A percentile compares a stretch with the other conserved stretches of the same genome.
Conservation (phyloP, 2,329 filamentous ascomycete genomes). For the Fusarium equiseti region DNA sequence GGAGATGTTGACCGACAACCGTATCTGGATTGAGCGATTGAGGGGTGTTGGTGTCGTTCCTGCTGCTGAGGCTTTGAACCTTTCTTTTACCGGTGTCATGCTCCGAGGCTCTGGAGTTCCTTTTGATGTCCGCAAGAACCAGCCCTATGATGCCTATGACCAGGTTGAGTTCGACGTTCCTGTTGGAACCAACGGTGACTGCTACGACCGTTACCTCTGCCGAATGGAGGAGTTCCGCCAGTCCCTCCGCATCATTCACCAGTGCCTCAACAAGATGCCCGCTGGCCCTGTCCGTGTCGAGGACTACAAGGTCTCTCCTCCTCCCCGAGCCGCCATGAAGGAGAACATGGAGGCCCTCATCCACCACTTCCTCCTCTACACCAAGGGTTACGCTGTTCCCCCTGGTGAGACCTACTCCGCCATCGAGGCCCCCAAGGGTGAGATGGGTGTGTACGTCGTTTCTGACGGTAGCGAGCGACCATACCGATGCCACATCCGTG, state of each 20-base stretch:
- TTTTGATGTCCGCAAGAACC: conserved; percentile 95
- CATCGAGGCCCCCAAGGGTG: conserved; percentile 99
- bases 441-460: conserved; percentile 98
- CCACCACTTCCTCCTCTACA: conserved; percentile 98
- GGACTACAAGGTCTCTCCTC: conserved; percentile 98
- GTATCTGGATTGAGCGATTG: conserved; percentile 97
- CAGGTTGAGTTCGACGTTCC: conserved; percentile 98
- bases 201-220: conserved; percentile 98
- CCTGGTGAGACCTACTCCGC: conserved; percentile 98
- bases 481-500: conserved; percentile 97
- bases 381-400: conserved; percentile 96
- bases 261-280: conserved; percentile 99
- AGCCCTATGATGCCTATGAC: conserved; percentile 98
- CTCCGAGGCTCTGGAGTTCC: conserved; percentile 95
- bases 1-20: conserved; percentile 98
- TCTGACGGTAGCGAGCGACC: conserved; percentile 96
- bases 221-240: conserved; percentile 99
- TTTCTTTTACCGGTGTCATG: conserved; percentile 97
- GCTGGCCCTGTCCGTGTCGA: conserved; percentile 93
- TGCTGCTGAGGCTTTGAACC: conserved; percentile 94
- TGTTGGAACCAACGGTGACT: conserved; percentile 96
- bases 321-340: conserved; percentile 98
- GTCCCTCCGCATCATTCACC: conserved; percentile 96
- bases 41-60: conserved; percentile 91
- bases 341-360: conserved; percentile 99